phyloP scores from a whole-genome alignment of 2,329 filamentous ascomycete species.

The Lachnellula subtilissima region DNA sequence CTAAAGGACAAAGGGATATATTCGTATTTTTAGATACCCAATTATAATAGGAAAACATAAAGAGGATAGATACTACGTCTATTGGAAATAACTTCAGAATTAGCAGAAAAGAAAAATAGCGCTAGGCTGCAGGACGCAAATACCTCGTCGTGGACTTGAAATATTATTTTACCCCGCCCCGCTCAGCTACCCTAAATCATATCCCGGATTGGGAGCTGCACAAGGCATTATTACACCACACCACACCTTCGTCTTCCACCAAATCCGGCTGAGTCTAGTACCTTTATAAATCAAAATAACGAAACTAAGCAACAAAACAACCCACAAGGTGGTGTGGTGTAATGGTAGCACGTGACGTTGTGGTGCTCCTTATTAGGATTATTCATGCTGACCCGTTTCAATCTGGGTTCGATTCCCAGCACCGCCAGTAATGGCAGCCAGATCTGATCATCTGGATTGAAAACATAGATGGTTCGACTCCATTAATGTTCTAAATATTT shows the following conservation, averaged over 20 bases:
- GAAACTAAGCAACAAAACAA: not conserved
- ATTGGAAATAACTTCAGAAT: too few species aligned
- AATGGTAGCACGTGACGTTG: constrained; percentile 33
- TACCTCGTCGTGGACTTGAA: too few species aligned
- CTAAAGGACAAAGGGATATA: too few species aligned
- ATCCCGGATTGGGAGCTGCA: too few species aligned
- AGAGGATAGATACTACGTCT: too few species aligned
- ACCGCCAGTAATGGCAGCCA: constrained; percentile 22
- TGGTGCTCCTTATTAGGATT: constrained; percentile 20
- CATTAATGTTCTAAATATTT: constrained; percentile 14
- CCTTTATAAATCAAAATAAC: not conserved
- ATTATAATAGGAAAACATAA: too few species aligned
- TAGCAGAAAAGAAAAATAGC: too few species aligned
- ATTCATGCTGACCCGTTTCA: constrained; percentile 28
- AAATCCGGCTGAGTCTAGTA: too few species aligned
- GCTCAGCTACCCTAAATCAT: not conserved
- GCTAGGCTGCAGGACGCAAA: too few species aligned
- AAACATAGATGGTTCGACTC: constrained; percentile 25
- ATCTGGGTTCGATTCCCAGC: constrained; percentile 35
- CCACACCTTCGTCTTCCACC: not conserved
- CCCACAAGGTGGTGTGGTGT: constrained; percentile 15
- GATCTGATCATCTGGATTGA: constrained; percentile 19
- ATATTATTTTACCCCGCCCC: too few species aligned
- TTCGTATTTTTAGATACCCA: too few species aligned
- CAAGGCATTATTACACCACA: too few species aligned